Base-by-base conservation (phyloP, 2,329 filamentous ascomycete species). In the Cladosporium velox region DNA sequence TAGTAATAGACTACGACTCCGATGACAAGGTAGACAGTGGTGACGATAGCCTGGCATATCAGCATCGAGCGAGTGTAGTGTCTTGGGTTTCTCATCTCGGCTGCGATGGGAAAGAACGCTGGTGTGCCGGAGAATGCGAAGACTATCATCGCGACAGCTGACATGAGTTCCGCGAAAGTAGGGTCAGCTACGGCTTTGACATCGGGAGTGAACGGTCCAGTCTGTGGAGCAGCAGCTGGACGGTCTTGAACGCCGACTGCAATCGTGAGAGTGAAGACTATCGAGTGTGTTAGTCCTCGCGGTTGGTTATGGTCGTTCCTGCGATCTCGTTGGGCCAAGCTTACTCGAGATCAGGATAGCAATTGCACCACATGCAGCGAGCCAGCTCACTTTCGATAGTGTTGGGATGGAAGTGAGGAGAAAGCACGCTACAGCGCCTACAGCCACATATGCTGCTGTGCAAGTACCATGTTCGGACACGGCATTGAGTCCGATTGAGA, bases 71-170 rank as follows among this genome's bases (percentile, higher is more conserved):
- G 88, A 66, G 81, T 82, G 74, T 85, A 90, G 69, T 88, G 85
- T 24, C 79, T 80, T 0, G 87, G 87, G 30, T 82, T 80, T 52
- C 78, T 80, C 87, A 90, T 90, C 77, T 90, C 88, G 0, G 85
- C 85, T 60, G 89, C 89, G 66, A 90, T 85, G 4, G 87, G 86
- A 1, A 90, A 77, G 72, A 89, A 90, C 1, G 86, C 85, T 0
- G 83, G 84, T 0, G 86, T 88, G n/a, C 84, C 85, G 0, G 86
- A 84, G 7, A 82, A 83, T 1, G 85, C 86, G 65, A 85, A 83
- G 75, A 89, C 87, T 68, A 90, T 88, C 2, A 85, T 87, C 1
- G 82, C 80, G 0, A 83, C 81, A 44, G 86, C 85, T 21, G 63
- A 59, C 70, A 89, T 87, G 11, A 85, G 87, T 1, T 81, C 82